Percentiles rank a stretch among this genome's conserved stretches.
phyloP scores from a whole-genome alignment of 345 rosid genomes.

The Corchorus olitorius region DNA sequence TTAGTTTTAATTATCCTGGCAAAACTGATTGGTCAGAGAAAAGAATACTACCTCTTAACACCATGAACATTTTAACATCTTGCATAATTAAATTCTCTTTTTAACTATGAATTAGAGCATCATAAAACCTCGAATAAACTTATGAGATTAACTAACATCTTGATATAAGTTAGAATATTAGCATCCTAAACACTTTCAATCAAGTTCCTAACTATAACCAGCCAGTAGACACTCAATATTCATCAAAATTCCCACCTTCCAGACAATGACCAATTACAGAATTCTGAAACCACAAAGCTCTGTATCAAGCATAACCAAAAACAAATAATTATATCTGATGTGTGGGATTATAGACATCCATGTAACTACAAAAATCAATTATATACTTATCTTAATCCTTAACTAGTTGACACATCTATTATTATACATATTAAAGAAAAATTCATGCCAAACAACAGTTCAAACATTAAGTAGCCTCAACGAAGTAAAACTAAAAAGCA shows the following conservation, averaged over 20 bases:
- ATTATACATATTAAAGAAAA: not conserved
- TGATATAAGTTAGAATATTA: not conserved
- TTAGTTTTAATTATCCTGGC: not conserved
- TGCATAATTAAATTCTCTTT: not conserved
- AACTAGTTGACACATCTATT: not conserved
- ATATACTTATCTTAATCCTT: not conserved
- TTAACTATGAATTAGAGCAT: not conserved
- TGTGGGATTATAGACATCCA: not conserved
- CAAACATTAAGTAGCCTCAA: not conserved
- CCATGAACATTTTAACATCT: not conserved
- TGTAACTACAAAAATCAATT: conserved; percentile 1
- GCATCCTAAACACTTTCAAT: conserved; percentile 1
- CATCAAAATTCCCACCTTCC: not conserved
- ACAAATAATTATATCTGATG: not conserved
- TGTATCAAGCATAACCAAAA: not conserved
- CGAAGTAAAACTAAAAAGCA: not conserved
- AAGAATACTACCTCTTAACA: not conserved
- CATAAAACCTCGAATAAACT: not conserved
- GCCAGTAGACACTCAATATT: not conserved
- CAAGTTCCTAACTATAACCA: not conserved
- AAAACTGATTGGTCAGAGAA: not conserved
- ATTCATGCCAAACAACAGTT: not conserved
- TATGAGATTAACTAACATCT: not conserved
- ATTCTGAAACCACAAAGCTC: not conserved
- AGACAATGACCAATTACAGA: not conserved